Evolutionary conservation across 352 stramenopile genomes (phyloP), one percentile per base, ranked within the genome.

Genomic region (Phytopythium cucurbitacearum): DNA sequence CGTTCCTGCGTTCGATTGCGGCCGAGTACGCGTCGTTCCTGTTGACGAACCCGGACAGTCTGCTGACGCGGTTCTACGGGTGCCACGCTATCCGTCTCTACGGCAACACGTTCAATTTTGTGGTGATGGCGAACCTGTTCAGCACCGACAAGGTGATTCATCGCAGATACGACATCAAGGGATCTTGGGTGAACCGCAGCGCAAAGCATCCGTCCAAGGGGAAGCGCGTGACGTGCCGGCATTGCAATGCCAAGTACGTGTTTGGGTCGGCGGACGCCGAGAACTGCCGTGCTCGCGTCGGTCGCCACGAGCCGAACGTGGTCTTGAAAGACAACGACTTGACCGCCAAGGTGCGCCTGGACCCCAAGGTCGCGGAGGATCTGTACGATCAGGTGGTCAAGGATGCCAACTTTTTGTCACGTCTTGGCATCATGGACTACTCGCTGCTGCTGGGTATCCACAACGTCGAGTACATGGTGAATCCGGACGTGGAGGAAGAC

Each of bases 391-490:
- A 97, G 51, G 51, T 96, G 9, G 68, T 83, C 12, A 91, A 89
- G 60, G 89, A 97, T 47, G 81, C 87, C 9, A 80, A 89, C 47
- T 96, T 97, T 51, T 52, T 97, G 8, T 87, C 76, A 2, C 71
- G 81, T 0, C 64, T 94, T 16, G 82, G 85, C 35, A 94, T 97
- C 59, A 97, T 97, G 88, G 89, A 97, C 57, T 97, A 97, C 65
- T 95, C 83, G 43, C 60, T 97, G 36, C 50, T 97, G 42, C 70
- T 97, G 7, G 87, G 87, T 43, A 86, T 96, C 28, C 89, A 97
- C 61, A 91, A 94, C 40, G 77, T 90, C 9, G 83, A 93, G 62
- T 95, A 95, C 64, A 82, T 88, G 65, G 85, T 95, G 51, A 91
- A 91, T 21, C 75, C 76, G 12, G 85, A 91, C 48, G 39, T 87